Percentiles rank a stretch among this genome's conserved stretches.
These are phyloP conservation scores for Trametes meyenii DNA, from an alignment of 768 basidiomycete genomes.

Conservation along the genomic window DNA sequence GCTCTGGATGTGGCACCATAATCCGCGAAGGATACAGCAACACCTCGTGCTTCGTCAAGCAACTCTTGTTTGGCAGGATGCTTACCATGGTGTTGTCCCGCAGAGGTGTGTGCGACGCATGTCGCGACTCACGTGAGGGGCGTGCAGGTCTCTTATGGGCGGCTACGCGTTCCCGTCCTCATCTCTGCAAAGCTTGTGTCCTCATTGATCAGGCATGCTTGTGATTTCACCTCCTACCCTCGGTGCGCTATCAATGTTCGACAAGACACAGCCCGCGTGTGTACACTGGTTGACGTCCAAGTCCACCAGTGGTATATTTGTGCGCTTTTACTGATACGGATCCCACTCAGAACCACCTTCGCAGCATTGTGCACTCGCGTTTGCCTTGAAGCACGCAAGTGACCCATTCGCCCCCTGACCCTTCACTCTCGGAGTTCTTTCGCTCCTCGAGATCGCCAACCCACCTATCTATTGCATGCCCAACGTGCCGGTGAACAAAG, in stretches of 20 bases:
- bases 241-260: slow-evolving; percentile 19
- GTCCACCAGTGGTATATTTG: slow-evolving; percentile 22
- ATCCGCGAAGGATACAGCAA: too few relatives aligned
- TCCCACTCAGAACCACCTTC: slow-evolving; percentile 8
- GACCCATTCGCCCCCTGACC: slow-evolving; percentile 14
- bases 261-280: slow-evolving; percentile 10
- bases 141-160: slow-evolving; percentile 32
- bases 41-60: too few relatives aligned
- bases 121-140: slow-evolving; percentile 29
- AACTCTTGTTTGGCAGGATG: not conserved
- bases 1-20: too few relatives aligned
- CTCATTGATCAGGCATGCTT: slow-evolving; percentile 30
- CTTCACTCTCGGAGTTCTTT: slow-evolving; percentile 9
- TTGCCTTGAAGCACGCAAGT: slow-evolving; percentile 13
- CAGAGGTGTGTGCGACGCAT: slow-evolving; percentile 23
- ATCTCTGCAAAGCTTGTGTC: slow-evolving; percentile 20
- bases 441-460: slow-evolving; percentile 20
- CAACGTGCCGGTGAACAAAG: slow-evolving; percentile 2
- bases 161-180: slow-evolving; percentile 14
- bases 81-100: slow-evolving; percentile 1
- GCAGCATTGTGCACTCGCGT: slow-evolving; percentile 22
- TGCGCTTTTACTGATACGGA: not conserved
- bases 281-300: not conserved
- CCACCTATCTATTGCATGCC: slow-evolving; percentile 11
- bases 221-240: slow-evolving; percentile 7